Evolutionary conservation across 2,329 filamentous ascomycete genomes (phyloP).

Genomic region (Colletotrichum eleusines): DNA sequence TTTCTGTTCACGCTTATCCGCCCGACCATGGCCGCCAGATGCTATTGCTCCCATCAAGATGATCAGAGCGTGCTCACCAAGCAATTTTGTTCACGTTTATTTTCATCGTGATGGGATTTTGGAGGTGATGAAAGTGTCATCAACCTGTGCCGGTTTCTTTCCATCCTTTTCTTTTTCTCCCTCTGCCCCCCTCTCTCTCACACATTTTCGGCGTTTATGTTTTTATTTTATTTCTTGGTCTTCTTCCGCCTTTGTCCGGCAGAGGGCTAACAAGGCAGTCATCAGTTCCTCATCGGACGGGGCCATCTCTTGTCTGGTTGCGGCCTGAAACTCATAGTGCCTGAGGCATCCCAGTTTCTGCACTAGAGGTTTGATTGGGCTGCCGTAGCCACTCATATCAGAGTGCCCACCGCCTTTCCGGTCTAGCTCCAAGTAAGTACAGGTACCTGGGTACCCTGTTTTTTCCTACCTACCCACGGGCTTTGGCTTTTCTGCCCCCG

Average conservation of each 20-base stretch:
- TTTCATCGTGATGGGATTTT: neutral
- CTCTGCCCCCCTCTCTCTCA: neutral
- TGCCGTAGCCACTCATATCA: constrained; percentile 42
- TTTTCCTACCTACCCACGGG: constrained; percentile 29
- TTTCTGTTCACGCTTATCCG: constrained; percentile 13
- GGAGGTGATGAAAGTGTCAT: neutral
- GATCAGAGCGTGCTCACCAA: constrained; percentile 6
- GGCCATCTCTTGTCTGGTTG: constrained; percentile 39
- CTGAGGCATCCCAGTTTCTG: constrained; percentile 39
- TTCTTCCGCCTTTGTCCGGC: constrained; percentile 15
- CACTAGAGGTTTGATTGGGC: constrained; percentile 37
- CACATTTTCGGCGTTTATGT: neutral
- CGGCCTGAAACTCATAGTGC: constrained; percentile 41
- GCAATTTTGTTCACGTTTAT: neutral
- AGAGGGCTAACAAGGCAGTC: constrained; percentile 27
- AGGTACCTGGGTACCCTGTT: constrained; percentile 40
- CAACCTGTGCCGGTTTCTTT: neutral
- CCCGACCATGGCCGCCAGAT: constrained; percentile 2
- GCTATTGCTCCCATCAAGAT: constrained; percentile 11
- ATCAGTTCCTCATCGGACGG: constrained; percentile 39
- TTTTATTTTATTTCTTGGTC: constrained; percentile 6
- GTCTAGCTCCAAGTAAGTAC: constrained; percentile 42
- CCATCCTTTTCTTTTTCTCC: neutral
- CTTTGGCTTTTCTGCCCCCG: constrained; percentile 40
- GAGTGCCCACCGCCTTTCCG: constrained; percentile 41